Conservation (phyloP, 2,329 filamentous ascomycete species). For the Aspergillus versicolor region DNA sequence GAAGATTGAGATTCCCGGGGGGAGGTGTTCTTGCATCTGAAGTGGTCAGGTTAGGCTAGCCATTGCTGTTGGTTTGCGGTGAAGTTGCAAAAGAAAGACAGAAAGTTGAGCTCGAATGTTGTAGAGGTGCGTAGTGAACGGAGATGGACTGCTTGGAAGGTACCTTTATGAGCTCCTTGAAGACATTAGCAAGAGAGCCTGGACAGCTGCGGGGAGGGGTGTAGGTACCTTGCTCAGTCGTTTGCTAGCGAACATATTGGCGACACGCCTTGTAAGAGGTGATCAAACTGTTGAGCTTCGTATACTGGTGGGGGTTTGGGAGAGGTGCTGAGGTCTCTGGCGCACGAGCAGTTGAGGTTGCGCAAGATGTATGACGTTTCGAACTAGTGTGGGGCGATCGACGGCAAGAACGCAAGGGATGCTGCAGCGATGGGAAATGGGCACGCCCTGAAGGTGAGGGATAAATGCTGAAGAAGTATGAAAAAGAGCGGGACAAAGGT, state of each 20-base stretch:
- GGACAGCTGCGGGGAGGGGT: not conserved
- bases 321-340: not conserved
- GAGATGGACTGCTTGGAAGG: not conserved
- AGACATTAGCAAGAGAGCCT: constrained; percentile 22
- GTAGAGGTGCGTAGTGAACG: not conserved
- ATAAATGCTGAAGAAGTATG: not conserved
- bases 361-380: constrained; percentile 22
- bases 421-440: not conserved
- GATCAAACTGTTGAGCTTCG: not conserved
- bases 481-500: not conserved
- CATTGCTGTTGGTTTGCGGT: not conserved
- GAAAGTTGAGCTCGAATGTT: not conserved
- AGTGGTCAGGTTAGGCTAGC: not conserved
- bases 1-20: constrained; percentile 73
- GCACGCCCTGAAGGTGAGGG: not conserved
- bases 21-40: constrained; percentile 58
- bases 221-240: constrained; percentile 45
- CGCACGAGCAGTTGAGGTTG: not conserved
- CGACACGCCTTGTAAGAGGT: not conserved
- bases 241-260: constrained; percentile 52
- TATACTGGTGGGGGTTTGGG: not conserved
- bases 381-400: constrained; percentile 17
- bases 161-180: constrained; percentile 58
- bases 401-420: not conserved
- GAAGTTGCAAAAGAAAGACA: not conserved